phyloP scores from a whole-genome alignment of 495 filamentous ascomycete species.

The Annulohypoxylon stygium region DNA sequence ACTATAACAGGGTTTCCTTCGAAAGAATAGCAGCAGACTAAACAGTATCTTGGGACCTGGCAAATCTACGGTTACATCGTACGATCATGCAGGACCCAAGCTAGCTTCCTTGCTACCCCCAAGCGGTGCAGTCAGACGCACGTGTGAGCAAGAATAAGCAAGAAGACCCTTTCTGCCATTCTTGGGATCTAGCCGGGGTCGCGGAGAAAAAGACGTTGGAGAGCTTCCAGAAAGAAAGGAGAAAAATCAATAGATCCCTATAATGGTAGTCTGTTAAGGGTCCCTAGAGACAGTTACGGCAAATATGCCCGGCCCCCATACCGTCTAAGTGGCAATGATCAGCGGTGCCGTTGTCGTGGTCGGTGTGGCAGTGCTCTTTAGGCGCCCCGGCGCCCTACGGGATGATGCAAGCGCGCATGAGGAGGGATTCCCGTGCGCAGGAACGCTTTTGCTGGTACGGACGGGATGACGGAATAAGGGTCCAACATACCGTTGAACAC shows the following conservation, averaged over 20 bases:
- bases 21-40: slow-evolving; percentile 12
- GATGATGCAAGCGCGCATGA: slow-evolving; percentile 46
- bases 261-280: slow-evolving; percentile 26
- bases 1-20: slow-evolving; percentile 30
- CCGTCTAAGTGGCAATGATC: slow-evolving; percentile 43
- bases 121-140: slow-evolving; percentile 8
- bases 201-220: slow-evolving; percentile 12
- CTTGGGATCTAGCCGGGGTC: slow-evolving; percentile 26
- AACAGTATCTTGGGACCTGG: slow-evolving; percentile 27
- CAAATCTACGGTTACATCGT: slow-evolving; percentile 46
- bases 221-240: slow-evolving; percentile 41
- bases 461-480: slow-evolving; percentile 36
- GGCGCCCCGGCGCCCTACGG: slow-evolving; percentile 34
- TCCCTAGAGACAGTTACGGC: slow-evolving; percentile 40
- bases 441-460: slow-evolving; percentile 22
- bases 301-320: slow-evolving; percentile 35
- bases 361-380: slow-evolving; percentile 47
- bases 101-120: slow-evolving; percentile 1
- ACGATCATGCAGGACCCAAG: slow-evolving; percentile 30
- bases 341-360: slow-evolving; percentile 31
- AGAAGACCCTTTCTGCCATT: slow-evolving; percentile 41
- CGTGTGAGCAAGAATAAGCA: slow-evolving; percentile 13
- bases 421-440: slow-evolving; percentile 36
- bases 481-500: slow-evolving; percentile 42
- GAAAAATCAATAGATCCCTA: slow-evolving; percentile 33